Base-by-base conservation (phyloP, 805 yeast species). In the Metschnikowia koreensis region DNA sequence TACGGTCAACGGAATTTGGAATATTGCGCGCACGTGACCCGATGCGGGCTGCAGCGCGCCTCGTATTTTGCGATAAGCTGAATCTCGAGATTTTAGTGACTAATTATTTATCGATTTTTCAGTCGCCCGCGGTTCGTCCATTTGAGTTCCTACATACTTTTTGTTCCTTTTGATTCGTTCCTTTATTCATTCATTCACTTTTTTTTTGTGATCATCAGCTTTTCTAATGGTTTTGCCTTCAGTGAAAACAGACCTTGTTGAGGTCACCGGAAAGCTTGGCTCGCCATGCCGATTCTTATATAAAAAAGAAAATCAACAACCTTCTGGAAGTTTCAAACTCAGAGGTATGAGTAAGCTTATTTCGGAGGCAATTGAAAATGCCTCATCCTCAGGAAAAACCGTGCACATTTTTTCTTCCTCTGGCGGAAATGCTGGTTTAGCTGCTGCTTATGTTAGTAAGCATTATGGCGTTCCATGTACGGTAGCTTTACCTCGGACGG, bases 351-450 rank as follows among this genome's bases (percentile, higher is more conserved):
- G 84, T 11, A 63, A 77, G 52, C 66, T 79, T 39, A 71, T 81
- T 37, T 58, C 63, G 10, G 57, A 60, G 12, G 66, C 70, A 7
- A 64, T 75, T 1, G 62, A 59, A 2, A 57, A 59, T 15, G 71
- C 74, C 1, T 57, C 60, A 29, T 47, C 48, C 10, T 12, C 27
- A 5, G 60, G 66, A 4, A 55, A 60, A 13, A 66, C 47, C 58
- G 68, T 76, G 13, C 71, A 70, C 9, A 76, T 80, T 4, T 75
- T 72, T 53, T 73, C 82, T 5, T 79, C 83, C 9, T 75, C 81
- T 36, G 85, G 84, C 10, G 84, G 85, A 8, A 78, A 78, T 54
- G 82, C 82, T n/a, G 82, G 82, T 1, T 67, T 78, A 51, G 84
- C 84, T 7, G 83, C 82, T 9, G 80, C 83, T 1, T 71, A 70